Evolutionary conservation across 1,139 yeast genomes (phyloP), one percentile per base, ranked within the genome.

Genomic region (Saccharomyces hybrid): DNA sequence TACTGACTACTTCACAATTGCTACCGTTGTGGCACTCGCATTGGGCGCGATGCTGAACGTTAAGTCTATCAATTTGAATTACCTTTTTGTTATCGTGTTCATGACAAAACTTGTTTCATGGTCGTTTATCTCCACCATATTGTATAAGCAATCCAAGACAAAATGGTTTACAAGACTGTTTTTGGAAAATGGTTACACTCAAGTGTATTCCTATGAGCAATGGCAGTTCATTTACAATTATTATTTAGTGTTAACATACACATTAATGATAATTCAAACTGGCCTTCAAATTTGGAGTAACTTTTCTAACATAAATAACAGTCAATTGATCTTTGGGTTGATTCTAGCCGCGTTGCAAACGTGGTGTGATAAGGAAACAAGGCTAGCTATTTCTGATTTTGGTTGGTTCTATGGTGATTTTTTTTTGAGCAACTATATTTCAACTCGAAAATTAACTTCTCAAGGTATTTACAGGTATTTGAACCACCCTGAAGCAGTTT

Each of bases 401-500:
- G 95, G 96, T 14, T 88, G 95, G 95, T 88, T 87, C 65, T 88
- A 86, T 67, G 96, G 96, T 56, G 96, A 88, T 68, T 88, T 88
- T 71, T 88, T 88, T 69, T 76, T 86, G 61, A 84, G 88, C 41
- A 75, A 81, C 32, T 70, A 73, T 46, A 77, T 80, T 49, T 63
- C 64, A 0, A 63, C 69, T 50, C 64, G 67, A 30, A 66, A 70
- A 56, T 75, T 88, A 61, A 84, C 93, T 1, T 86, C 86, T 61
- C 88, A 89, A 32, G 96, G 96, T 53, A 88, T 88, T 52, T 88
- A 88, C 69, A 80, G 95, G 63, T 88, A 87, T 68, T 76, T 88
- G 67, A 88, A 88, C 67, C 87, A 88, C 65, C 96, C 96, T 6
- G 96, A 88, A 68, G 86, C 90, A 63, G 73, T 88, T 25, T 79